A percentile compares a stretch with the other conserved stretches of the same genome.
Evolutionary conservation across 2,329 filamentous ascomycete species (phyloP).

Genomic region (Penicillium sp.): DNA sequence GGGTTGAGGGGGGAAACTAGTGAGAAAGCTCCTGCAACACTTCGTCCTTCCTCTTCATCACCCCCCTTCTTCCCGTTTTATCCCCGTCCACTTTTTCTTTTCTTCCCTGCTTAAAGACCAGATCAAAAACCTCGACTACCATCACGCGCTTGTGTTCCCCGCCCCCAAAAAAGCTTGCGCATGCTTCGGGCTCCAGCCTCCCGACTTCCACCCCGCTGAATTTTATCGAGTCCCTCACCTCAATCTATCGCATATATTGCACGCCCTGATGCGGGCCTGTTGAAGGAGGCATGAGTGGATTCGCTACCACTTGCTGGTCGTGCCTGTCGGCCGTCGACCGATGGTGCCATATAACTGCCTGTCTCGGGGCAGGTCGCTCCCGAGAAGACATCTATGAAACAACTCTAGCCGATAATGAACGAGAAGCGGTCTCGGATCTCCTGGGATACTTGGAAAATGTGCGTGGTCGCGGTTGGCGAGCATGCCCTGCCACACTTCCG

Average conservation of each 20-base stretch:
- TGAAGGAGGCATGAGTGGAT: slow-evolving; percentile 38
- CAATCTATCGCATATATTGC: neutral
- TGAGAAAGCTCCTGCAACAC: slow-evolving; percentile 35
- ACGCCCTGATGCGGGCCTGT: slow-evolving; percentile 29
- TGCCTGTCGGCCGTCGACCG: slow-evolving; percentile 44
- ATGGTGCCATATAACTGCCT: slow-evolving; percentile 47
- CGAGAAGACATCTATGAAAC: slow-evolving; percentile 82
- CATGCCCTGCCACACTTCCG: neutral
- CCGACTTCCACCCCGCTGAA: slow-evolving; percentile 3
- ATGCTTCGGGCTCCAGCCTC: slow-evolving; percentile 8
- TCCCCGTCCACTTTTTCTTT: neutral
- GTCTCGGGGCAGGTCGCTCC: slow-evolving; percentile 63
- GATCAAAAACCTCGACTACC: neutral
- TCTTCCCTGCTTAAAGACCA: neutral
- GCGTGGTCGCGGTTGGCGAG: slow-evolving; percentile 17
- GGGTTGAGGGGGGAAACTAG: slow-evolving; percentile 7
- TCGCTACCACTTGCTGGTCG: slow-evolving; percentile 42
- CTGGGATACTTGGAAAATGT: slow-evolving; percentile 97
- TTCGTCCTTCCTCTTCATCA: slow-evolving; percentile 5
- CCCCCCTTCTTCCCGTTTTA: neutral
- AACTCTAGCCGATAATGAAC: slow-evolving; percentile 90
- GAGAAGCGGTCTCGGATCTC: slow-evolving; percentile 93
- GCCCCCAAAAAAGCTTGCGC: slow-evolving; percentile 7
- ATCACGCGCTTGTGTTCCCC: slow-evolving; percentile 33
- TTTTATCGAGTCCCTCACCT: slow-evolving; percentile 1